These are phyloP conservation scores for Neopestalotiopsis sp. DNA, from an alignment of 2,329 filamentous ascomycete species.

Conservation along the genomic window DNA sequence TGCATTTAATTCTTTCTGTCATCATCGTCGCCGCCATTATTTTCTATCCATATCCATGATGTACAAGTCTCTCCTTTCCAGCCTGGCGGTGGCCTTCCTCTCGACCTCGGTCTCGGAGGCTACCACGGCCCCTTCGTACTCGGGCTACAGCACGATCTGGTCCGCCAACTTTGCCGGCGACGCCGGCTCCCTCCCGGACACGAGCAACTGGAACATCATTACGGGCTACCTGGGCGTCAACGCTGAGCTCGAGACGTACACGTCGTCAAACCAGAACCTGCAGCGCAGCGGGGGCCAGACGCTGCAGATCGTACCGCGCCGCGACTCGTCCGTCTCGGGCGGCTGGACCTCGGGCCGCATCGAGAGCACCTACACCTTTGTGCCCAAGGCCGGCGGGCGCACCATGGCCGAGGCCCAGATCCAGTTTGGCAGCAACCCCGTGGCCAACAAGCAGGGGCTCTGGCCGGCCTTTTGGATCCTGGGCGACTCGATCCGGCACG, in stretches of 20 bases:
- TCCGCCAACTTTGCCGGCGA: conserved; percentile 9
- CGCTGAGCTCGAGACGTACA: conserved; percentile 21
- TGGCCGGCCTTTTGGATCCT: conserved; percentile 55
- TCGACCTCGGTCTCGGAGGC: conserved; percentile 4
- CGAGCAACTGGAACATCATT: conserved; percentile 20
- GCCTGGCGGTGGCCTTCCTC: conserved; percentile 4
- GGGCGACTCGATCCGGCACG: conserved; percentile 43
- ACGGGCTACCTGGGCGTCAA: conserved; percentile 22
- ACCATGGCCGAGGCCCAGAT: conserved; percentile 45
- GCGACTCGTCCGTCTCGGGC: conserved; percentile 19
- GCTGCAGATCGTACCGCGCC: conserved; percentile 21
- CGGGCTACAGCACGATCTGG: conserved; percentile 15
- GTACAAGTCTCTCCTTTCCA: conserved; percentile 9
- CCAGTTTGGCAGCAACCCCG: conserved; percentile 37
- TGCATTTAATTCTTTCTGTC: too few relatives aligned
- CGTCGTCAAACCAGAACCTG: conserved; percentile 18
- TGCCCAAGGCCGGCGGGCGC: conserved; percentile 42
- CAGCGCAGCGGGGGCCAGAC: conserved; percentile 22
- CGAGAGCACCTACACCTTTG: conserved; percentile 40
- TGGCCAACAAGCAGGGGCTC: conserved; percentile 40
- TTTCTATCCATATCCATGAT: background rate
- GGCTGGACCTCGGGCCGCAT: conserved; percentile 51
- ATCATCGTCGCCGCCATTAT: background rate
- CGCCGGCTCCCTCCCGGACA: conserved; percentile 7
- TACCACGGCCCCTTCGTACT: conserved; percentile 16